Base-by-base conservation (phyloP, 306 rosid species). In the Fragaria iinumae region DNA sequence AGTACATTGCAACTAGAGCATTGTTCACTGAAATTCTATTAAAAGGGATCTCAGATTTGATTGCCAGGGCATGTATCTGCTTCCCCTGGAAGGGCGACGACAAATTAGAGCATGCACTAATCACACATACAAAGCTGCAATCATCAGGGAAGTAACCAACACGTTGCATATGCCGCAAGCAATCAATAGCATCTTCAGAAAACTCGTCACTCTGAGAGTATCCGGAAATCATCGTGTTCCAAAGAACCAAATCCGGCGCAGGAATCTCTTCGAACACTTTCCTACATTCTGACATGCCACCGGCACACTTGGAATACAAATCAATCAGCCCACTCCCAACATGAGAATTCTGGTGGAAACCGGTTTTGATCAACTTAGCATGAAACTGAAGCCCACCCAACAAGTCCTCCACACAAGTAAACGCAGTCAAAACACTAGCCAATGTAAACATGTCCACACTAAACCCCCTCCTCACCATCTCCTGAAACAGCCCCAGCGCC, bases 181-280 rank as follows among this genome's bases (percentile, higher is more conserved):
- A 83, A 73, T 73, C 77, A 56, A 93, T 78, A 64, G 93, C 93
- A 49, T 86, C 92, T 77, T 83, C 85, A 52, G 91, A 93, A 71
- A 91, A 91, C 52, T 86, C 89, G 47, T 83, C 92, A 27, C 86
- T 57, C 63, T 71, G 90, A 48, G 96, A 93, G 84, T 88, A 93
- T 62, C 94, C 98, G 20, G 98, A 90, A 84, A 93, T 84, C 90
- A 90, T 90, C 0, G 96, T 89, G 89, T 93, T 93, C 94, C 94
- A 93, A 47, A 90, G 88, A 80, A 93, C 91, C 82, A 89, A 85
- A 90, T 93, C 98, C 0, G 97, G 93, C 11, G 20, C 69, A 74
- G 77, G 49, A 64, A 90, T 88, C 83, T 93, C 98, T 72, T 85
- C 84, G 80, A 90, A 91, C 32, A 88, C 87, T 85, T 88, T 89